Evolutionary conservation across 352 stramenopile species (phyloP), one percentile per base, ranked within the genome.

Genomic region (Phytophthora cactorum): DNA sequence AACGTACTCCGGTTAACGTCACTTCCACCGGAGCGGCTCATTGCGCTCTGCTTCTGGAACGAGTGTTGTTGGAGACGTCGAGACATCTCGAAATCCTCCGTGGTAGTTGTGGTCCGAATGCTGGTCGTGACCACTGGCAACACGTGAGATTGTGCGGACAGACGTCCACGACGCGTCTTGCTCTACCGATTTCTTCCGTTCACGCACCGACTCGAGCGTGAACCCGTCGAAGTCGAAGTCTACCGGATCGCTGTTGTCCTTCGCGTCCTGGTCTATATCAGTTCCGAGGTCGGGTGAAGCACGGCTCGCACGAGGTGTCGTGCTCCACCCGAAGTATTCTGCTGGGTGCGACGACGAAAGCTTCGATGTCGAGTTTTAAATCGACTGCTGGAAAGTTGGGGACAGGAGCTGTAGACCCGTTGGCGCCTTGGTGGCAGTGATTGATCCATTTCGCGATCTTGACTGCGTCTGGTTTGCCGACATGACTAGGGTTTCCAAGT

Each of bases 211-310:
- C 31, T 75, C 77, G 32, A 84, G 50, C 31, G 80, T 88, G 64
- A 86, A 85, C 25, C 56, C 17, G 38, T 88, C 75, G 49, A 81
- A 84, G 36, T 86, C 73, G 45, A 79, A 81, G 12, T 29, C 12
- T 4, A 41, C 28, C 10, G 34, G 15, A 27, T 68, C 27, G 12
- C 10, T 29, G 27, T 59, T 41, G n/a, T 55, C 55, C 11, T 57
- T 41, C 10, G 15, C 27, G 5, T 51, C 12, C n/a, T 51, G n/a
- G 17, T 32, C 45, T 45, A n/a, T 11, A 53, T 41, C 22, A n/a
- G 55, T 45, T 14, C 39, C n/a, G 27, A 59, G 22, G 2, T 17
- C 36, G 17, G 46, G 44, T 14, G 28, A 32, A 15, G 15, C 11
- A 11, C 28, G 46, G 32, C 17, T 11, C 22, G 39, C 14, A 45